A percentile compares a stretch with the other conserved stretches of the same genome.
These are phyloP conservation scores for Epipyxis sp. DNA, from an alignment of 108 stramenopile genomes.

Conservation along the genomic window DNA sequence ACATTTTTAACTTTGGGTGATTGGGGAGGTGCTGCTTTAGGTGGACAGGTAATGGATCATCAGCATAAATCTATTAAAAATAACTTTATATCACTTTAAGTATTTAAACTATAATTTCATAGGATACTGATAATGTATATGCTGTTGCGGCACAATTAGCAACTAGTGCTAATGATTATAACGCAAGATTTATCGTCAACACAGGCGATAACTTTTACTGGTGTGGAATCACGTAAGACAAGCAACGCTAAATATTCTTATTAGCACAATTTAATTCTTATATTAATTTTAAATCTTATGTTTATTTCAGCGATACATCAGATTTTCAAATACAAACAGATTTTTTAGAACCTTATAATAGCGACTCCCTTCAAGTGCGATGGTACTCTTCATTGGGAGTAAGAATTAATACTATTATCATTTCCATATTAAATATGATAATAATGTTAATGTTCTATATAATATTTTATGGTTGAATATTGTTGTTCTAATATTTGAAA, in stretches of 20 bases:
- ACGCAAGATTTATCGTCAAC: not conserved
- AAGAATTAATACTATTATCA: not conserved
- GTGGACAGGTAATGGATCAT: too few species aligned
- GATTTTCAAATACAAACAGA: constrained; percentile 27
- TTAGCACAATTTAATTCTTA: not conserved
- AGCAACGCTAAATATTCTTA: too few species aligned
- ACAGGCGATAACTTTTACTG: constrained; percentile 23
- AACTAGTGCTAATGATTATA: not conserved
- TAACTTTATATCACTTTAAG: too few species aligned
- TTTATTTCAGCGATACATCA: not conserved
- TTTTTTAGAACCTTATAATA: constrained; percentile 17
- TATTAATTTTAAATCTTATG: not conserved
- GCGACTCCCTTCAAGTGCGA: constrained; percentile 6
- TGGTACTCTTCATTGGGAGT: constrained; percentile 20
- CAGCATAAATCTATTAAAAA: too few species aligned
- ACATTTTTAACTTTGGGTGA: constrained; percentile 22
- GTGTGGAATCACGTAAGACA: constrained; percentile 8
- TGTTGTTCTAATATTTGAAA: too few species aligned
- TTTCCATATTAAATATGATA: too few species aligned
- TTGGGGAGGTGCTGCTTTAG: constrained; percentile 29
- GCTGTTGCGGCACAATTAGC: constrained; percentile 15
- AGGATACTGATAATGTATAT: constrained; percentile 8
- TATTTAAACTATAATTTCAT: too few species aligned
- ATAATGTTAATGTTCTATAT: too few species aligned
- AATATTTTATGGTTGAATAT: too few species aligned